A percentile compares a stretch with the other conserved stretches of the same genome.
These are phyloP conservation scores for Tetrastigma voinierianum DNA, from an alignment of 164 flowering plant species.

Conservation along the genomic window DNA sequence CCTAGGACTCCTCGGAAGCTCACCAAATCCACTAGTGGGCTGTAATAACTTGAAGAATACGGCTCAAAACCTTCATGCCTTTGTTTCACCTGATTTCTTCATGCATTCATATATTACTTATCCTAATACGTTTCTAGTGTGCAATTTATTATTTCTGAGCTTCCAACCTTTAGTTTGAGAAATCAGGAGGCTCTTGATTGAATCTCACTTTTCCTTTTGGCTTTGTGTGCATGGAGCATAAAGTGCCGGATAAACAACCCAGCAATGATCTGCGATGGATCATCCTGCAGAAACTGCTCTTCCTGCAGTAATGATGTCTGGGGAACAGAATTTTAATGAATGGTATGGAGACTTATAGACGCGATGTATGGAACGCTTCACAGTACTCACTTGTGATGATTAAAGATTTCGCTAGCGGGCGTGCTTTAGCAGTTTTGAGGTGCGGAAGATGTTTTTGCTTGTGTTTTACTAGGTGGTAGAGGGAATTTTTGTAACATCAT, in stretches of 20 bases:
- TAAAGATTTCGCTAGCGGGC: slow-evolving; percentile 98
- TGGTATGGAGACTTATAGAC: slow-evolving; percentile 63
- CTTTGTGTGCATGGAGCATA: background rate
- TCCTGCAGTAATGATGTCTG: slow-evolving; percentile 69
- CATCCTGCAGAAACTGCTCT: slow-evolving; percentile 65
- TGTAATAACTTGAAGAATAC: too few species aligned
- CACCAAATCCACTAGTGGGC: too few species aligned
- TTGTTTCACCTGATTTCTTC: too few species aligned
- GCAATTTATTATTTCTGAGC: too few species aligned
- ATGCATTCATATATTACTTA: too few species aligned
- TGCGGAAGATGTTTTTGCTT: slow-evolving; percentile 45
- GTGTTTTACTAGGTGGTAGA: background rate
- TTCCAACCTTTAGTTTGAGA: too few species aligned
- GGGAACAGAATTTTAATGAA: slow-evolving; percentile 43
- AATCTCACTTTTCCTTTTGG: background rate
- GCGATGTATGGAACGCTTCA: slow-evolving; percentile 93
- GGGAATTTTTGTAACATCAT: background rate
- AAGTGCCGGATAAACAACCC: background rate
- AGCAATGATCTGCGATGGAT: slow-evolving; percentile 5
- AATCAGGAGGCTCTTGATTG: too few species aligned
- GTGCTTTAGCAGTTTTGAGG: slow-evolving; percentile 98
- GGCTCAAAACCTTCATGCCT: too few species aligned
- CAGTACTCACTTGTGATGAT: slow-evolving; percentile 94
- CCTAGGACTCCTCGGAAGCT: too few species aligned
- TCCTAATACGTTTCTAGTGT: too few species aligned